These are phyloP conservation scores for Cladosporium cucumerinum DNA, from an alignment of 2,329 filamentous ascomycete species.

Conservation along the genomic window DNA sequence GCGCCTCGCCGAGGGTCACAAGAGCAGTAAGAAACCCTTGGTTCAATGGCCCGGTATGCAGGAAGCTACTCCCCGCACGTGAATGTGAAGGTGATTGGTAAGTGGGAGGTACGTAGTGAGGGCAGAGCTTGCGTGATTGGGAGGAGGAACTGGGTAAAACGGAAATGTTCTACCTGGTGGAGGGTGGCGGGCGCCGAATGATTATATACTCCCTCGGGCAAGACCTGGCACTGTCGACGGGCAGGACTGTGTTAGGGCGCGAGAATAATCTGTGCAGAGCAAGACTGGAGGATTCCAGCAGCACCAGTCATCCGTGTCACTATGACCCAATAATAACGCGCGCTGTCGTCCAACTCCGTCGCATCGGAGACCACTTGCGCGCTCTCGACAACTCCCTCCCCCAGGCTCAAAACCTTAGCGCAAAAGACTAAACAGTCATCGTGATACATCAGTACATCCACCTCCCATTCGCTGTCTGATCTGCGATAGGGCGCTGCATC, in stretches of 20 bases:
- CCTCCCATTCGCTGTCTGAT: background rate
- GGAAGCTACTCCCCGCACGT: conserved; percentile 16
- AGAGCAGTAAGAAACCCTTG: background rate
- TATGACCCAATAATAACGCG: conserved; percentile 11
- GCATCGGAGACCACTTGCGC: background rate
- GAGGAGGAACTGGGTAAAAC: background rate
- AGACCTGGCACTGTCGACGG: background rate
- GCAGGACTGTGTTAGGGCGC: background rate
- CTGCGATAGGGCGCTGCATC: conserved; percentile 8
- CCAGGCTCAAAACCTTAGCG: background rate
- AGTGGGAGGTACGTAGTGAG: background rate
- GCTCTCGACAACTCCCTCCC: background rate
- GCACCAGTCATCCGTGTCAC: background rate
- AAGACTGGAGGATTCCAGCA: background rate
- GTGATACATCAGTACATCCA: conserved; percentile 5
- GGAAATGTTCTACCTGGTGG: conserved; percentile 12
- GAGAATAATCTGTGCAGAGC: background rate
- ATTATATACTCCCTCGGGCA: conserved; percentile 8
- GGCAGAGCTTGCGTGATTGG: background rate
- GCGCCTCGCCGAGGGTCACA: conserved; percentile 9
- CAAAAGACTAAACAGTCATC: conserved; percentile 2
- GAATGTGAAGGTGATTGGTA: background rate
- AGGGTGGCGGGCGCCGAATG: conserved; percentile 2
- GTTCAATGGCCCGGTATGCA: background rate
- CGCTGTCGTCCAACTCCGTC: background rate